Evolutionary conservation across 148 eudicot genomes (phyloP).

Genomic region (Bassia scoparia): DNA sequence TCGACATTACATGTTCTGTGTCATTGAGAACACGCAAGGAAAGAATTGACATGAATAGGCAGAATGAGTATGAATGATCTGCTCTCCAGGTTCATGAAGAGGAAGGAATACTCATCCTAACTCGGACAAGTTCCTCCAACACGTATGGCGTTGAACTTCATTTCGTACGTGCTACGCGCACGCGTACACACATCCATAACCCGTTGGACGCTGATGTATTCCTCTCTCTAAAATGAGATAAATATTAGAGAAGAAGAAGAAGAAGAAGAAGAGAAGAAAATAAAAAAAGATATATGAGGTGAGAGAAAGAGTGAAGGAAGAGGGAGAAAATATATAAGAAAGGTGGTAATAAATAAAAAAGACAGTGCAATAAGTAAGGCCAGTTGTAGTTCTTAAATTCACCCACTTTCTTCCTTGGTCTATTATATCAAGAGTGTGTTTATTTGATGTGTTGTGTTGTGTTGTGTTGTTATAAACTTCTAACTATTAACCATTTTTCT

Average conservation of each 20-base stretch:
- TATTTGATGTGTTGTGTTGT: no score
- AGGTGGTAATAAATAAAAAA: conserved; percentile 17
- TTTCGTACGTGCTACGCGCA: conserved; percentile 92
- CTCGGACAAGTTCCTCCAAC: conserved; percentile 69
- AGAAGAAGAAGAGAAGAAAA: not conserved
- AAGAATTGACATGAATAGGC: conserved; percentile 54
- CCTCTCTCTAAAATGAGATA: no score
- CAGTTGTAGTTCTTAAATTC: conserved; percentile 54
- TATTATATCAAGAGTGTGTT: no score
- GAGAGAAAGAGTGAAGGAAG: not conserved
- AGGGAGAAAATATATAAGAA: conserved; percentile 15
- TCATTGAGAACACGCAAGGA: conserved; percentile 70
- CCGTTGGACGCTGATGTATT: conserved; percentile 76
- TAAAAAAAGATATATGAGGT: not conserved
- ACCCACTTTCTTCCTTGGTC: conserved; percentile 28
- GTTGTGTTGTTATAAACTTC: not conserved
- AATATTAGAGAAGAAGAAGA: not conserved
- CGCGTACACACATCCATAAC: conserved; percentile 96
- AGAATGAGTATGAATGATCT: conserved; percentile 69
- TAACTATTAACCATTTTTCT: conserved; percentile 31
- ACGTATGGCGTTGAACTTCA: conserved; percentile 89
- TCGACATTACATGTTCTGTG: conserved; percentile 62
- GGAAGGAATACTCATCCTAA: conserved; percentile 64
- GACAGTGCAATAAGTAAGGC: conserved; percentile 52
- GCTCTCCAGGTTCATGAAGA: conserved; percentile 88